Evolutionary conservation across 176 grass and related monocot species (phyloP).

Genomic region (Raddia guianensis): DNA sequence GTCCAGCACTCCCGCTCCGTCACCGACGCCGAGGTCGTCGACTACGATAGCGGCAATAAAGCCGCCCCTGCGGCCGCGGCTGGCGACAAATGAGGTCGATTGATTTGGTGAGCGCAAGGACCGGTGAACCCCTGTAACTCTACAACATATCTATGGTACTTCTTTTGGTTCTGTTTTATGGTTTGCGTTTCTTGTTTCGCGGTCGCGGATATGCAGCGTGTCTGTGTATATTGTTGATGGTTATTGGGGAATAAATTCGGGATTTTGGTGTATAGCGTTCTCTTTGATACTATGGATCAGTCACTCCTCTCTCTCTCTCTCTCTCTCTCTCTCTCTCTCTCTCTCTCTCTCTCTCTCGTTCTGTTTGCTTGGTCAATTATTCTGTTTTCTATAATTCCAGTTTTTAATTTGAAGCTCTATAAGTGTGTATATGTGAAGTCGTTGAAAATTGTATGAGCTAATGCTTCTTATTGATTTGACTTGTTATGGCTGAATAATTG

Average conservation of each 20-base stretch:
- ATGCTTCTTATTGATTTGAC: neutral
- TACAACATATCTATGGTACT: conserved; percentile 20
- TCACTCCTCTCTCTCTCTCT: conserved; percentile 4
- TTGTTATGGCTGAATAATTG: neutral
- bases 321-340: neutral
- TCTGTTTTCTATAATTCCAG: neutral
- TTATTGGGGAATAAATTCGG: conserved; percentile 37
- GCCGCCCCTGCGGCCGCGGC: neutral
- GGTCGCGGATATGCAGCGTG: conserved; percentile 13
- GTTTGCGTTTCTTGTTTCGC: conserved; percentile 21
- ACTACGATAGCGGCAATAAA: conserved; percentile 70
- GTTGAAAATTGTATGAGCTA: neutral
- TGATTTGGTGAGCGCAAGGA: conserved; percentile 42
- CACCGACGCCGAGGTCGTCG: conserved; percentile 82
- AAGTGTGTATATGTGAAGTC: conserved; percentile 2
- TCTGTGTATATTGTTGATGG: conserved; percentile 46
- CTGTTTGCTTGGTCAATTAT: conserved; percentile 25
- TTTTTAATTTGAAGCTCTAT: conserved; percentile 15
- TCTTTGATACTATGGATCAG: conserved; percentile 14
- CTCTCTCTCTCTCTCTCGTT: neutral
- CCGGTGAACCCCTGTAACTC: conserved; percentile 18
- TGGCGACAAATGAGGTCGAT: conserved; percentile 38
- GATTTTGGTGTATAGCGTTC: conserved; percentile 37
- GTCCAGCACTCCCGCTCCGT: conserved; percentile 92
- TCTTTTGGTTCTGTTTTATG: conserved; percentile 10